Conservation (phyloP, 306 rosid species). For the Inga oerstediana region DNA sequence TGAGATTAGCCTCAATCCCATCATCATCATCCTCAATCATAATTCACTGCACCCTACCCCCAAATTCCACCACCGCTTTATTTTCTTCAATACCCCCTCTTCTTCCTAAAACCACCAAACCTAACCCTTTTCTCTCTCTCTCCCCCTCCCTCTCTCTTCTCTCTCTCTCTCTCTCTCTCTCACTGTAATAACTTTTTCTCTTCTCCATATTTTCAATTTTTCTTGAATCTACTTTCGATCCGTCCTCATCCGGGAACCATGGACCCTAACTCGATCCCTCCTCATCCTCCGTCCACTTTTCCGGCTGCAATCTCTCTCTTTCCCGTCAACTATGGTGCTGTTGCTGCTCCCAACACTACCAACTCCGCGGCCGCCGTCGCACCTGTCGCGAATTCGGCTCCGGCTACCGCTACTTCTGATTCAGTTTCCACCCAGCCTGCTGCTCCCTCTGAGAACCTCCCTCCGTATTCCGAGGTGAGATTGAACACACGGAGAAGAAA, state of each 20-base stretch:
- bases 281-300: constrained; percentile 14
- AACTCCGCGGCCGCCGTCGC: background rate
- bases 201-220: constrained; percentile 29
- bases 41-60: background rate
- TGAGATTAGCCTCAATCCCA: constrained; percentile 32
- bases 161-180: background rate
- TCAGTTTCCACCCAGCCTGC: background rate
- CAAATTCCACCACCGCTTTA: constrained; percentile 17
- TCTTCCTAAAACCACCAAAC: constrained; percentile 40
- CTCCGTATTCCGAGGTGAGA: constrained; percentile 74
- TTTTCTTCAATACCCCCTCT: background rate
- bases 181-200: constrained; percentile 17
- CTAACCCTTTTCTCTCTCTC: constrained; percentile 29
- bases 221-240: constrained; percentile 37
- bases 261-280: constrained; percentile 63
- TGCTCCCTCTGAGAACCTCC: constrained; percentile 34
- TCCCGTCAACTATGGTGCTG: constrained; percentile 34
- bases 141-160: background rate
- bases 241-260: constrained; percentile 31
- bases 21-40: constrained; percentile 29
- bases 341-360: background rate
- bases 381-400: background rate
- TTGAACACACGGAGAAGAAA: background rate
- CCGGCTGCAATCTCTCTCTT: constrained; percentile 31
- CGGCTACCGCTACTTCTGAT: background rate